These are phyloP conservation scores for Porpolomopsis calyptriformis DNA, from an alignment of 768 basidiomycete species.

Conservation along the genomic window DNA sequence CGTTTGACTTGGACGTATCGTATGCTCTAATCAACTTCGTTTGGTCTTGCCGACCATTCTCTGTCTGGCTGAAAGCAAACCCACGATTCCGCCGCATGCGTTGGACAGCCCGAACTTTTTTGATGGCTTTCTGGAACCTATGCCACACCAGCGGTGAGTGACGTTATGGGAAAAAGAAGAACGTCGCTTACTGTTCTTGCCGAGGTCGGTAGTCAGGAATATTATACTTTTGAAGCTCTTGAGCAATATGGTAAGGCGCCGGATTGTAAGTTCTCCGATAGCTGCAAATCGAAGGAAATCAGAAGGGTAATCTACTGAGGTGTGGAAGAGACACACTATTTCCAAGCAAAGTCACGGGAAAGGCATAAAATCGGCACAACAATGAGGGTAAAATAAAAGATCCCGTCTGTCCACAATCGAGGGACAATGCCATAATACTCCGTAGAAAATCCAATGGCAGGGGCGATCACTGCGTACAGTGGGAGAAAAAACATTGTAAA, in stretches of 20 bases:
- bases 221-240: constrained; percentile 99
- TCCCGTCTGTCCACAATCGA: constrained; percentile 74
- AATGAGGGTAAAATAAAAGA: constrained; percentile 86
- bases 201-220: constrained; percentile 93
- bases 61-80: constrained; percentile 97
- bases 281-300: constrained; percentile 30
- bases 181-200: constrained; percentile 77
- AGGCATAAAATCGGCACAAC: constrained; percentile 80
- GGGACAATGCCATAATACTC: constrained; percentile 89
- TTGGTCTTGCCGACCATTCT: constrained; percentile 83
- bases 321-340: constrained; percentile 59
- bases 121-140: constrained; percentile 98
- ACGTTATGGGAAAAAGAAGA: not conserved
- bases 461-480: constrained; percentile 79
- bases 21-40: constrained; percentile 76
- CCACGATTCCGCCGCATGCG: constrained; percentile 93
- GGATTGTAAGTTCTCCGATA: constrained; percentile 88
- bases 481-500: constrained; percentile 97
- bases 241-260: constrained; percentile 93
- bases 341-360: constrained; percentile 87
- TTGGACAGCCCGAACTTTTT: constrained; percentile 98
- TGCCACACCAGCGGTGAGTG: constrained; percentile 9
- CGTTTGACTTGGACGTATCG: constrained; percentile 69
- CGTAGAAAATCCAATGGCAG: constrained; percentile 76
- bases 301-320: constrained; percentile 7